Conservation (phyloP, 2,329 filamentous ascomycete species). For the Aaosphaeria arxii region DNA sequence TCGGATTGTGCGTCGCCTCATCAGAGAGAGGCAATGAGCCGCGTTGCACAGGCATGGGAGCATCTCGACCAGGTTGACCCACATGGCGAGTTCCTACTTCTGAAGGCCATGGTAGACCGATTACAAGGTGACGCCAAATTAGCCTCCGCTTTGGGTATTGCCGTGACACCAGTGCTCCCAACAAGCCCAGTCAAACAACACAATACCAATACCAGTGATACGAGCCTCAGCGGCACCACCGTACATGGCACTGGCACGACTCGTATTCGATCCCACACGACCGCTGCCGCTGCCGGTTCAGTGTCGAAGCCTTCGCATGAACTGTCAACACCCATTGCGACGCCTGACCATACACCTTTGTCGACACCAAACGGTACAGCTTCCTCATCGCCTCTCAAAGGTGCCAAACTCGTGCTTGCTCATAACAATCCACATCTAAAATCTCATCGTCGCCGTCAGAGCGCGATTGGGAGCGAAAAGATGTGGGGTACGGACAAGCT, state of each 20-base stretch:
- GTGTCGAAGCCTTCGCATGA: conserved; percentile 19
- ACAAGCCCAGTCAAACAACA: conserved; percentile 26
- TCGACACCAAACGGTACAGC: conserved; percentile 22
- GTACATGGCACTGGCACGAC: conserved; percentile 32
- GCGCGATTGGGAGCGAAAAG: conserved; percentile 43
- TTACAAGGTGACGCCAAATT: conserved; percentile 70
- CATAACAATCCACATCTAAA: conserved; percentile 83
- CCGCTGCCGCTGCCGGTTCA: conserved; percentile 10
- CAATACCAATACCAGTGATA: conserved; percentile 30
- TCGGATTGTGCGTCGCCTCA: conserved; percentile 68
- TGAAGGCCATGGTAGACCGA: conserved; percentile 73
- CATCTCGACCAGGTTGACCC: conserved; percentile 83
- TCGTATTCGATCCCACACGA: conserved; percentile 30
- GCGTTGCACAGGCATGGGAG: conserved; percentile 81
- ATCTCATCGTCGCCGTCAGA: conserved; percentile 58
- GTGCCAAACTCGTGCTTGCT: conserved; percentile 69
- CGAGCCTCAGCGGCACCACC: conserved; percentile 31
- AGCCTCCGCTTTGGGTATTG: conserved; percentile 42
- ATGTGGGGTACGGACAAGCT: conserved; percentile 38
- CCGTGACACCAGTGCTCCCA: conserved; percentile 23
- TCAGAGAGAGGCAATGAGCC: conserved; percentile 82
- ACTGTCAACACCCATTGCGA: conserved; percentile 15
- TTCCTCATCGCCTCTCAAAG: conserved; percentile 46
- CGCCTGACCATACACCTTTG: conserved; percentile 17
- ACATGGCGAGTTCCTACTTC: conserved; percentile 81